These are phyloP conservation scores for Candida morakotiae DNA, from an alignment of 805 yeast genomes.

Conservation along the genomic window DNA sequence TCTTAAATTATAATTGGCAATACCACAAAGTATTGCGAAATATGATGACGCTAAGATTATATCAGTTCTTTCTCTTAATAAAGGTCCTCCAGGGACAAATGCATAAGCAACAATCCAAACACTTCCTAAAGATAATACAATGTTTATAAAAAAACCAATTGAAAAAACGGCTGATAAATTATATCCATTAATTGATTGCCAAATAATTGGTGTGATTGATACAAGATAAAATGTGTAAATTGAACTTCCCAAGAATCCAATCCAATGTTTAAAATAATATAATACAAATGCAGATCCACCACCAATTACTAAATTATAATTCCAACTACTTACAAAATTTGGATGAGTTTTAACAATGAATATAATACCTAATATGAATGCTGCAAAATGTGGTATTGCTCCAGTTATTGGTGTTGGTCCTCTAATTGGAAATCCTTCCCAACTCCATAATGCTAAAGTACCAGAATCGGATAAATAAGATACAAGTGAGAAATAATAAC, in stretches of 20 bases:
- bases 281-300: slow-evolving; percentile 48
- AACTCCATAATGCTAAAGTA: slow-evolving; percentile 87
- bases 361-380: slow-evolving; percentile 52
- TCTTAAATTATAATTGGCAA: slow-evolving; percentile 33
- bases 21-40: slow-evolving; percentile 49
- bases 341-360: slow-evolving; percentile 23
- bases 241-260: slow-evolving; percentile 72
- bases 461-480: slow-evolving; percentile 81
- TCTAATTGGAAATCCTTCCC: slow-evolving; percentile 88
- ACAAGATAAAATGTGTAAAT: slow-evolving; percentile 57
- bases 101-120: slow-evolving; percentile 99
- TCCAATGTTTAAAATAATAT: slow-evolving; percentile 58
- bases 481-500: slow-evolving; percentile 64
- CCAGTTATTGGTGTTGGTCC: slow-evolving; percentile 89
- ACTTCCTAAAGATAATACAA: slow-evolving; percentile 67
- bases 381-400: slow-evolving; percentile 61
- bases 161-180: slow-evolving; percentile 53
- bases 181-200: slow-evolving; percentile 53
- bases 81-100: slow-evolving; percentile 91
- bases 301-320: slow-evolving; percentile 38
- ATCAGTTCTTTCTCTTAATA: slow-evolving; percentile 86
- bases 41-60: slow-evolving; percentile 60
- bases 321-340: slow-evolving; percentile 16
- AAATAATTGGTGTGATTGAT: slow-evolving; percentile 55
- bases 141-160: slow-evolving; percentile 44